phyloP scores from a whole-genome alignment of 2,329 filamentous ascomycete species.

The Xenosphaeropsis pyriputrescens region DNA sequence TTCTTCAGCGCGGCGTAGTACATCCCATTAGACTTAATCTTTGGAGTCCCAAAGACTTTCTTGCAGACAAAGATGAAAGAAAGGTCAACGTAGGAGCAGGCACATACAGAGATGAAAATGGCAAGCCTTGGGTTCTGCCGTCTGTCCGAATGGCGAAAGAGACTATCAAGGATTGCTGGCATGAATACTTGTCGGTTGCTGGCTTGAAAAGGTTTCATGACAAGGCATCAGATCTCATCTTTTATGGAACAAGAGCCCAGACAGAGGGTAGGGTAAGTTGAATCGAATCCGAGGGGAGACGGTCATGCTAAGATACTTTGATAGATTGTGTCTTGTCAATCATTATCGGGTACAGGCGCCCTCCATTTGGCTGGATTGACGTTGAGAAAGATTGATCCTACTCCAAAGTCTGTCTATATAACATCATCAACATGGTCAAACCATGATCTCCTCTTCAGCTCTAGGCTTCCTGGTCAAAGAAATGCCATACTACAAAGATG shows the following conservation, averaged over 20 bases:
- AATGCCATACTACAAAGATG: conserved; percentile 21
- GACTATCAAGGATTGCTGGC: conserved; percentile 7
- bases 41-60: conserved; percentile 19
- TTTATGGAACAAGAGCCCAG: conserved; percentile 8
- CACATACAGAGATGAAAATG: conserved; percentile 23
- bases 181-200: conserved; percentile 24
- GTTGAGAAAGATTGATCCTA: conserved; percentile 6
- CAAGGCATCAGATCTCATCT: conserved; percentile 16
- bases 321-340: conserved; percentile 21
- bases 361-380: conserved; percentile 20
- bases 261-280: conserved; percentile 16
- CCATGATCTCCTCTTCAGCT: conserved; percentile 21
- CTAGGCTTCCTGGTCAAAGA: conserved; percentile 19
- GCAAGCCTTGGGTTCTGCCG: conserved; percentile 23
- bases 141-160: conserved; percentile 17
- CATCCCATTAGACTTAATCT: conserved; percentile 18
- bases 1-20: background rate
- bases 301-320: too few species aligned
- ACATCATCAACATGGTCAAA: conserved; percentile 27
- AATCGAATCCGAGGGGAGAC: background rate
- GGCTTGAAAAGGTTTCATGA: conserved; percentile 19
- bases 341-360: conserved; percentile 26
- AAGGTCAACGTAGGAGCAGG: conserved; percentile 25
- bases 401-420: conserved; percentile 18
- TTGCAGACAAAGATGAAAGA: conserved; percentile 14